phyloP scores from a whole-genome alignment of 768 basidiomycete species.

The Candolleomyces aberdarensis region DNA sequence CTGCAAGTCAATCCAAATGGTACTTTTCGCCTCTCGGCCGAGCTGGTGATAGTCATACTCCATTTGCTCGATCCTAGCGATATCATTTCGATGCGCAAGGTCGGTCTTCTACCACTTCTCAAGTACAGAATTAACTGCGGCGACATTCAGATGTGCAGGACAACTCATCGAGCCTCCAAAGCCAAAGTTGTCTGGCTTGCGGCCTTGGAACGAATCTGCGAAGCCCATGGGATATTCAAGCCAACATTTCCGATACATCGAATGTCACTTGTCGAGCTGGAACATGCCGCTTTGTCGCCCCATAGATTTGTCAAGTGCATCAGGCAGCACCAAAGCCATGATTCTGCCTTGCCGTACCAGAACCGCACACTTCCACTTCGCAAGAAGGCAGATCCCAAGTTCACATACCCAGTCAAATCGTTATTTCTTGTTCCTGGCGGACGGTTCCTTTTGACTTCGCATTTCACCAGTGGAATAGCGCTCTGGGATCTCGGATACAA shows the following conservation, averaged over 20 bases:
- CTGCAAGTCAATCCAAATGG: too few species aligned
- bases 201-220: background rate
- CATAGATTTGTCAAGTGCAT: background rate
- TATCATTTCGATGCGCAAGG: too few species aligned
- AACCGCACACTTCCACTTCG: background rate
- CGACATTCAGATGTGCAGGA: too few species aligned
- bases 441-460: background rate
- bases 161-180: background rate
- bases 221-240: constrained; percentile 1
- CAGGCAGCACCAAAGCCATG: background rate
- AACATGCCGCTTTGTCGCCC: constrained; percentile 3
- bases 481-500: background rate
- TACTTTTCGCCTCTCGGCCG: too few species aligned
- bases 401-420: background rate
- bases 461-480: background rate
- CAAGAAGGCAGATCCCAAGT: background rate
- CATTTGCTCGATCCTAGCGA: too few species aligned
- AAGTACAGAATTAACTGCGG: too few species aligned
- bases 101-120: too few species aligned
- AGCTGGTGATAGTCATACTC: too few species aligned
- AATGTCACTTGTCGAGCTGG: constrained; percentile 4
- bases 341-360: background rate
- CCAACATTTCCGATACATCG: constrained; percentile 4
- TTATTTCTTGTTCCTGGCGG: background rate
- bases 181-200: background rate